phyloP scores from a whole-genome alignment of 345 rosid species.

The Arabidopsis thaliana region TAIR10.1 NC_003070.9:17875501-17876000 shows the following conservation, averaged over 20 bases:
- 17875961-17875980: constrained; percentile 90
- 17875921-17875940: constrained; percentile 82
- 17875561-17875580: background rate
- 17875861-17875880: constrained; percentile 89
- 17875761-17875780: constrained; percentile 49
- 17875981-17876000: constrained; percentile 68
- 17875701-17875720: constrained; percentile 76
- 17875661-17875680: constrained; percentile 77
- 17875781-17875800: background rate
- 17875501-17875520: constrained; percentile 90
- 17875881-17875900: constrained; percentile 88
- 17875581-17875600: background rate
- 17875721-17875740: constrained; percentile 74
- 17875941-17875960: constrained; percentile 77
- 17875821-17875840: constrained; percentile 13
- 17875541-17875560: constrained; percentile 83
- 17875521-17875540: constrained; percentile 95
- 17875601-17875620: constrained; percentile 22
- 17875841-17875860: background rate
- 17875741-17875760: constrained; percentile 67
- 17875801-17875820: constrained; percentile 11
- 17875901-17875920: constrained; percentile 92
- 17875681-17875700: constrained; percentile 78
- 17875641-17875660: constrained; percentile 60
- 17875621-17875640: constrained; percentile 64